Evolutionary conservation across 352 stramenopile species (phyloP).

Genomic region (Globisporangium solare): DNA sequence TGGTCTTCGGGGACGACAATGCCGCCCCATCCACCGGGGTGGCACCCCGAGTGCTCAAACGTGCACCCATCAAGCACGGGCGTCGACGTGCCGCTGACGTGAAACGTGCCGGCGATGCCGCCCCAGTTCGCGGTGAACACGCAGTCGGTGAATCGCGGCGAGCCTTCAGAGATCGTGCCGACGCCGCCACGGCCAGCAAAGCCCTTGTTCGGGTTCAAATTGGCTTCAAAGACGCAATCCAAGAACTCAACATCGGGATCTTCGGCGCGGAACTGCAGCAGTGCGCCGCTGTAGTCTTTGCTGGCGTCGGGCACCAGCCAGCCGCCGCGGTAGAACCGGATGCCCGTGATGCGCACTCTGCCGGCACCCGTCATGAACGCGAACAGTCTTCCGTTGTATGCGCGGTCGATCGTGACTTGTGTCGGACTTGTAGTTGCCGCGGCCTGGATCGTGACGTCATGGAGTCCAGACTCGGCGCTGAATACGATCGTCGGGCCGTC

Average conservation of each 20-base stretch:
- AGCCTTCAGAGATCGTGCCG: constrained; percentile 8
- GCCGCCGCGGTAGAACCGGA: constrained; percentile 9
- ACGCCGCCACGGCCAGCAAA: constrained; percentile 15
- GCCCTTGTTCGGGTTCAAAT: constrained; percentile 13
- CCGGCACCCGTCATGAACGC: background rate
- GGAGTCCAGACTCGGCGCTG: background rate
- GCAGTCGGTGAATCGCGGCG: constrained; percentile 14
- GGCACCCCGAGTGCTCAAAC: constrained; percentile 21
- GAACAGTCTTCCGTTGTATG: constrained; percentile 4
- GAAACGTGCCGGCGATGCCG: constrained; percentile 12
- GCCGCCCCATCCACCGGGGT: constrained; percentile 13
- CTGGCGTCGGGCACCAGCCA: constrained; percentile 7
- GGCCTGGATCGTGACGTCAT: background rate
- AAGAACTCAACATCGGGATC: constrained; percentile 8
- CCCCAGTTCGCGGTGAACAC: constrained; percentile 17
- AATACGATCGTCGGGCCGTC: constrained; percentile 4
- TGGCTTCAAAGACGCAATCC: constrained; percentile 16
- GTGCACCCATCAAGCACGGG: constrained; percentile 17
- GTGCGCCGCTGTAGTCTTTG: constrained; percentile 10
- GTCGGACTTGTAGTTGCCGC: background rate
- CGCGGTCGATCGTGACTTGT: constrained; percentile 5
- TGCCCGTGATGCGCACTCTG: constrained; percentile 1
- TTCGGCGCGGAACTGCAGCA: constrained; percentile 13
- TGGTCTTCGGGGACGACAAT: constrained; percentile 16
- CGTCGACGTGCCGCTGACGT: constrained; percentile 11